These are phyloP conservation scores for Neohortaea acidophila DNA, from an alignment of 495 filamentous ascomycete genomes.

Conservation along the genomic window DNA sequence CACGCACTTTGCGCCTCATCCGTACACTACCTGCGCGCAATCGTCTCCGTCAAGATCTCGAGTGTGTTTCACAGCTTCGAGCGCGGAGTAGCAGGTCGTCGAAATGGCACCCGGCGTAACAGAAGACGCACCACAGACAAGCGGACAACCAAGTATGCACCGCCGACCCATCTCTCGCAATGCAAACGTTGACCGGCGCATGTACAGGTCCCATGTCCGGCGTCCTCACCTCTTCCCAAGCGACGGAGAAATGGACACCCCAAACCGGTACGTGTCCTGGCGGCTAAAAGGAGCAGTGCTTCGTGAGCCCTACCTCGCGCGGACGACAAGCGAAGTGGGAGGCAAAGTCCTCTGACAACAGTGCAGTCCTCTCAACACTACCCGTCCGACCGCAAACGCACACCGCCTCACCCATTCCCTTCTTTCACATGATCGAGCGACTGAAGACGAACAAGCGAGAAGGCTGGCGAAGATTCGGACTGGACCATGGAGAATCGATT, in stretches of 20 bases:
- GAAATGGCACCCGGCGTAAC: conserved; percentile 6
- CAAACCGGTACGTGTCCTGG: conserved; percentile 22
- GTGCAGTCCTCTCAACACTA: conserved; percentile 31
- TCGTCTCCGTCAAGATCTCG: too few species aligned
- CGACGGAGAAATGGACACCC: conserved; percentile 20
- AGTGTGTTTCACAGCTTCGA: too few species aligned
- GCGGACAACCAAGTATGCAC: conserved; percentile 20
- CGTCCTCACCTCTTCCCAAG: conserved; percentile 11
- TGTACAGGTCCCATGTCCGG: conserved; percentile 14
- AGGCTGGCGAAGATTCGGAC: conserved; percentile 81
- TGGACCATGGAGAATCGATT: conserved; percentile 65
- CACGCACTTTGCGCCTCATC: too few species aligned
- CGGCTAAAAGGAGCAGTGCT: conserved; percentile 1
- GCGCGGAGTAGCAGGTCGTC: conserved; percentile 1
- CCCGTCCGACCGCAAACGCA: conserved; percentile 39
- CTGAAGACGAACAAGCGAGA: conserved; percentile 92
- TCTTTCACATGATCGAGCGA: conserved; percentile 83
- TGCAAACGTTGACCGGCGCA: conserved; percentile 1
- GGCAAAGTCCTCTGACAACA: not conserved
- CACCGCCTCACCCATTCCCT: conserved; percentile 62
- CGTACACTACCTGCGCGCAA: too few species aligned
- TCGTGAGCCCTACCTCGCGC: conserved; percentile 3
- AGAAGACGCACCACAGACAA: conserved; percentile 21
- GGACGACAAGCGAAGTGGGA: too few species aligned
- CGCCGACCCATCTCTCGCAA: not conserved